Evolutionary conservation across 441 rosid species (phyloP).

Genomic region (Adansonia gregorii): DNA sequence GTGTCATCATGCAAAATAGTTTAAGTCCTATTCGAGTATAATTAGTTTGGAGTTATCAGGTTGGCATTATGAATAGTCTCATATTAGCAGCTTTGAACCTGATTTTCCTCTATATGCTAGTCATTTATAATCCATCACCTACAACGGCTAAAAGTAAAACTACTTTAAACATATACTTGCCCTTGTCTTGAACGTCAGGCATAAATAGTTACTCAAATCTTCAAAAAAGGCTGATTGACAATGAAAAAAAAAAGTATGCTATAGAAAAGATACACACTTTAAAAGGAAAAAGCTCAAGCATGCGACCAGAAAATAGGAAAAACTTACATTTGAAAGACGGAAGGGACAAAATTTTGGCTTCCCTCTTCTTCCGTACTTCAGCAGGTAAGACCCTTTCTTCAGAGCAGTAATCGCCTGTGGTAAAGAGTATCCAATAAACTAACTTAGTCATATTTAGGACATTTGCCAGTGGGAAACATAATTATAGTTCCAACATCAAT

Average conservation of each 20-base stretch:
- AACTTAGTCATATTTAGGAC: constrained; percentile 36
- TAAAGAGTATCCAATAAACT: constrained; percentile 45
- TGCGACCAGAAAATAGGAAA: constrained; percentile 11
- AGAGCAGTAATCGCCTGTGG: constrained; percentile 91
- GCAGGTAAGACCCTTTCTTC: constrained; percentile 92
- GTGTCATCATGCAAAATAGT: background rate
- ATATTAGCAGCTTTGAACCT: constrained; percentile 18
- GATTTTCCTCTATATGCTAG: constrained; percentile 8
- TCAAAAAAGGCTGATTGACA: background rate
- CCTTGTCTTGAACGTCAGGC: background rate
- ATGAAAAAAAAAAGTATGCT: background rate
- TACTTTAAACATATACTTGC: background rate
- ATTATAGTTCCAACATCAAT: constrained; percentile 25
- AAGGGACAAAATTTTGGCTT: constrained; percentile 98
- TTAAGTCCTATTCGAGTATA: background rate
- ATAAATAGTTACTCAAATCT: background rate
- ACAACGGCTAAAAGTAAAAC: constrained; percentile 12
- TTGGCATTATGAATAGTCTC: background rate
- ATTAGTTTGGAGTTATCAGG: constrained; percentile 12
- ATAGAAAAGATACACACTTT: background rate
- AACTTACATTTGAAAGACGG: constrained; percentile 92
- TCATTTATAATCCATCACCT: constrained; percentile 14
- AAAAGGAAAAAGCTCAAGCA: background rate
- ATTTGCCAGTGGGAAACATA: constrained; percentile 24
- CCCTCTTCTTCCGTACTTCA: constrained; percentile 97